Percentiles rank a stretch among this genome's conserved stretches.
Evolutionary conservation across 2,329 filamentous ascomycete genomes (phyloP).

Genomic region (Orbilia brochopaga): DNA sequence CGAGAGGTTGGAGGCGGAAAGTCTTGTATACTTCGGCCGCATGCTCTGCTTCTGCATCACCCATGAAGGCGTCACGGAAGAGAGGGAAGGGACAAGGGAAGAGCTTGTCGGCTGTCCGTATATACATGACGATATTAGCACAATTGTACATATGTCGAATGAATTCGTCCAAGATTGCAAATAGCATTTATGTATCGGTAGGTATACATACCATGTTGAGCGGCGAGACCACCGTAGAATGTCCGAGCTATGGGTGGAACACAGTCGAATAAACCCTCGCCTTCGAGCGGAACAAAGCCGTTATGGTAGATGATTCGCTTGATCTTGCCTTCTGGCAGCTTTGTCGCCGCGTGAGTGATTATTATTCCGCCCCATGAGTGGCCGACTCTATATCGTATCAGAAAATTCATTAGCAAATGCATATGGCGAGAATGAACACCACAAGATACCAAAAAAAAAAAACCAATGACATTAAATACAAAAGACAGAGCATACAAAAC

Average conservation of each 20-base stretch:
- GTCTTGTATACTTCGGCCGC: conserved; percentile 9
- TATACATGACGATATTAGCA: neutral
- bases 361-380: conserved; percentile 42
- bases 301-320: conserved; percentile 40
- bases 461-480: neutral
- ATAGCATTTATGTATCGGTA: neutral
- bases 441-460: too few species aligned
- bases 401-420: neutral
- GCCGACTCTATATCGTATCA: conserved; percentile 20
- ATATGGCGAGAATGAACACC: neutral
- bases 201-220: conserved; percentile 13
- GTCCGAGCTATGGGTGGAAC: conserved; percentile 12
- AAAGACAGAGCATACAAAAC: conserved; percentile 21
- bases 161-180: too few species aligned
- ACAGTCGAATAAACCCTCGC: conserved; percentile 19
- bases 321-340: conserved; percentile 28
- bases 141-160: too few species aligned
- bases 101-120: conserved; percentile 13
- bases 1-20: conserved; percentile 24
- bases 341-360: conserved; percentile 30
- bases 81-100: conserved; percentile 27
- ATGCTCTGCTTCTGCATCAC: conserved; percentile 16
- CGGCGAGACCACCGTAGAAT: conserved; percentile 20
- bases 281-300: conserved; percentile 27
- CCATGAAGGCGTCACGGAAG: conserved; percentile 38